Evolutionary conservation across 2,329 filamentous ascomycete species (phyloP).

Genomic region (Microdochium bolleyi): DNA sequence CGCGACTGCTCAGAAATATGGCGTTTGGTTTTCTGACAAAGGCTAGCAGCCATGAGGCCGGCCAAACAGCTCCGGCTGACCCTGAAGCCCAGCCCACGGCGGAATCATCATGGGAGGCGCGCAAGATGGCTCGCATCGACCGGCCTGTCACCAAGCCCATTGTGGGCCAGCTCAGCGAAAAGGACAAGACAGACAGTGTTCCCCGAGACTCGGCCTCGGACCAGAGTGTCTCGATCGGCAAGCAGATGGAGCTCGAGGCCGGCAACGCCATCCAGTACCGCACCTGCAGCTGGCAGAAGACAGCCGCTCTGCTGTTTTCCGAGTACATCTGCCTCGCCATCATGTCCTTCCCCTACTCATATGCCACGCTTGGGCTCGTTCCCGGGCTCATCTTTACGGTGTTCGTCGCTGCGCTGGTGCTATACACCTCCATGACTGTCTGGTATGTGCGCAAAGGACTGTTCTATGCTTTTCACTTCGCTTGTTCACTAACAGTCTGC

Average conservation of each 20-base stretch:
- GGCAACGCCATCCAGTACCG: slow-evolving; percentile 81
- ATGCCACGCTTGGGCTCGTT: slow-evolving; percentile 78
- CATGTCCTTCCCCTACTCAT: slow-evolving; percentile 95
- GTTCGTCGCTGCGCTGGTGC: slow-evolving; percentile 67
- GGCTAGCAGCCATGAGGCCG: neutral
- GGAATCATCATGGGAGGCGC: neutral
- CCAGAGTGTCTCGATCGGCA: slow-evolving; percentile 34
- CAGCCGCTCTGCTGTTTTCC: slow-evolving; percentile 80
- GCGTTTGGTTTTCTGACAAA: neutral
- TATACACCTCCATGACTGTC: slow-evolving; percentile 55
- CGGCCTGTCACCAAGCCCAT: neutral
- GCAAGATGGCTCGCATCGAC: neutral
- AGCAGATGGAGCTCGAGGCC: slow-evolving; percentile 70
- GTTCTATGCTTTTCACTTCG: slow-evolving; percentile 10
- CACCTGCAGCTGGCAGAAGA: slow-evolving; percentile 94
- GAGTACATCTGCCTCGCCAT: slow-evolving; percentile 92
- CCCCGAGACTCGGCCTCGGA: slow-evolving; percentile 28
- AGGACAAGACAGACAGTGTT: slow-evolving; percentile 17
- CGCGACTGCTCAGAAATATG: neutral
- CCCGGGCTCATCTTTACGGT: slow-evolving; percentile 77
- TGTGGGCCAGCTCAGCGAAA: neutral
- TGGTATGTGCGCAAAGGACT: slow-evolving; percentile 3
- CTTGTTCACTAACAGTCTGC: slow-evolving; percentile 35
- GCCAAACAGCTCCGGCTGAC: neutral
- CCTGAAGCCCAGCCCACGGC: neutral